A percentile compares a stretch with the other conserved stretches of the same genome.
These are phyloP conservation scores for Mucuna pruriens DNA, from an alignment of 306 rosid species.

Conservation along the genomic window DNA sequence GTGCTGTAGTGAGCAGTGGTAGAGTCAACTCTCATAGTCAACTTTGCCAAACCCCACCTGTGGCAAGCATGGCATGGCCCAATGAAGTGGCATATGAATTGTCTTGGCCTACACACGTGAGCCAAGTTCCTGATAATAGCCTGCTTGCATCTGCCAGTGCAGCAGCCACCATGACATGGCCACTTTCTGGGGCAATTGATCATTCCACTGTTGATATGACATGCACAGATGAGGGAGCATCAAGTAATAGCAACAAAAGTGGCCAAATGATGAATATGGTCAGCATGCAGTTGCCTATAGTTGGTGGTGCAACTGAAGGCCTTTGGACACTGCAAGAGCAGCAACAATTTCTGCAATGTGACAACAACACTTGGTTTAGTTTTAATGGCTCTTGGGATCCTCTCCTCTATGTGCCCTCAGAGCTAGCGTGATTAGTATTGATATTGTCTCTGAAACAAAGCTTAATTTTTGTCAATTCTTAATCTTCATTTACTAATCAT, in stretches of 20 bases:
- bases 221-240: constrained; percentile 33
- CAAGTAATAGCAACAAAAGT: constrained; percentile 35
- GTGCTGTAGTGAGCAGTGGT: not conserved
- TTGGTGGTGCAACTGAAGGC: constrained; percentile 34
- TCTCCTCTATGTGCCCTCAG: constrained; percentile 47
- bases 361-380: constrained; percentile 45
- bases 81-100: constrained; percentile 42
- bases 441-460: not conserved
- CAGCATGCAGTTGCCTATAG: constrained; percentile 40
- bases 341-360: constrained; percentile 47
- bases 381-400: constrained; percentile 56
- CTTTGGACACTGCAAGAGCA: constrained; percentile 44
- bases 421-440: constrained; percentile 41
- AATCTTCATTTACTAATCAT: constrained; percentile 4
- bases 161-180: constrained; percentile 33
- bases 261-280: constrained; percentile 29
- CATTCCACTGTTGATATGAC: constrained; percentile 31
- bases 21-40: constrained; percentile 32
- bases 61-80: constrained; percentile 44
- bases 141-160: constrained; percentile 20
- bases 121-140: constrained; percentile 34
- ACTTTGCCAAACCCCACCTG: constrained; percentile 37
- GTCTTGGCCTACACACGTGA: constrained; percentile 46
- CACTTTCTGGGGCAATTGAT: constrained; percentile 39
- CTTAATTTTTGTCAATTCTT: constrained; percentile 25